Percentiles rank a stretch among this genome's conserved stretches.
Conservation (phyloP, 2,329 filamentous ascomycete genomes). For the Rosellinia necatrix region DNA sequence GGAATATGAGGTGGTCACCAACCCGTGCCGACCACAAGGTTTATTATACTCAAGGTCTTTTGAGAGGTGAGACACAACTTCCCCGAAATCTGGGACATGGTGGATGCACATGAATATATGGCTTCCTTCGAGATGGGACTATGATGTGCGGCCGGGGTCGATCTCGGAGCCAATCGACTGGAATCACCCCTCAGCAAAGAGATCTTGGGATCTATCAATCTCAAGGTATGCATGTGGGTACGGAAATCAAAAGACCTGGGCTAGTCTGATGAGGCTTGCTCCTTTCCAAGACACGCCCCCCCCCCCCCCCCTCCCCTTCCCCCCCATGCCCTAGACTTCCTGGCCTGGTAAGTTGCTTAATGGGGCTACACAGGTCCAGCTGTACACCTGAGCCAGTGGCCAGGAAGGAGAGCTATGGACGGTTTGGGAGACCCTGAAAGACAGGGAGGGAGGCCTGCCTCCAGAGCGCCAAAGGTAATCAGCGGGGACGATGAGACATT, state of each 20-base stretch:
- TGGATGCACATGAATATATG: constrained; percentile 30
- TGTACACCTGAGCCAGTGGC: constrained; percentile 13
- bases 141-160: constrained; percentile 36
- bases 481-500: constrained; percentile 28
- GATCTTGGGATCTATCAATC: constrained; percentile 35
- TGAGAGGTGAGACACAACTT: constrained; percentile 17
- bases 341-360: constrained; percentile 23
- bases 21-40: constrained; percentile 22
- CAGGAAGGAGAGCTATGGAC: constrained; percentile 14
- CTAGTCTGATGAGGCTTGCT: constrained; percentile 30
- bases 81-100: constrained; percentile 31
- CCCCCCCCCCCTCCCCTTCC: too few species aligned
- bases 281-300: constrained; percentile 26
- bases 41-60: constrained; percentile 30
- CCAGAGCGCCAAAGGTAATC: constrained; percentile 25
- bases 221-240: constrained; percentile 36
- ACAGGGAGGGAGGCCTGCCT: constrained; percentile 18
- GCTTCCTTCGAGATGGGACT: constrained; percentile 26
- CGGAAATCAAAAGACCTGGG: constrained; percentile 29
- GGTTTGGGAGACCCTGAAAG: constrained; percentile 15
- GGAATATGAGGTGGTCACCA: background rate
- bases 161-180: constrained; percentile 40
- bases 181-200: constrained; percentile 33
- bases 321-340: constrained; percentile 9
- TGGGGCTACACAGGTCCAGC: constrained; percentile 24